Base-by-base conservation (phyloP, 805 yeast species). In the Lachancea quebecensis region DNA sequence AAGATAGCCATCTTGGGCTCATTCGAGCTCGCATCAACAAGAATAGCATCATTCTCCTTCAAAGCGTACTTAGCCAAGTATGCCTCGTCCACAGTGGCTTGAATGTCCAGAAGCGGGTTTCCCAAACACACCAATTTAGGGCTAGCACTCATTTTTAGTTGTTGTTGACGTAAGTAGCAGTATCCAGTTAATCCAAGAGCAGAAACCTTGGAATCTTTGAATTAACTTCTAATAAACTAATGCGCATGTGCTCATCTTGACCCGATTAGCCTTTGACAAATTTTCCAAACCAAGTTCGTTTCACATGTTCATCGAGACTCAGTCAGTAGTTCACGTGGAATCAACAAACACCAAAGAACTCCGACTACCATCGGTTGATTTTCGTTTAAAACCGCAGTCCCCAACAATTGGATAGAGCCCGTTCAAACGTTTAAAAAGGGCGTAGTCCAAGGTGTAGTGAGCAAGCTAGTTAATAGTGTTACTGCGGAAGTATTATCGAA, bases 11-110 rank as follows among this genome's bases (percentile, higher is more conserved):
- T 69, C 71, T 88, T 96, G 66, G 82, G 76, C 53, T 80, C 89
- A 56, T 86, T 95, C 32, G 79, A 78, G 16, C 55, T 42, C 31
- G 62, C 67, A 40, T 65, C 68, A 36, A 69, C 73, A 53, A 93
- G 78, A 58, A 93, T 89, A 55, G 99, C 98, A 68, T 91, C 98
- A 66, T 93, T 84, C 51, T 83, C 88, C 68, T 91, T 89, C 59
- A 93, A 73, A 34, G 66, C 80, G 72, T 93, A 91, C 70, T 89
- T 90, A 45, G 71, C 77, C 55, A 93, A 75, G 72, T 79, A 88
- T 27, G 71, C 81, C 41, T 74, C 61, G 18, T 74, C 78, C 55
- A 82, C 89, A 51, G 80, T 78, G 65, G 82, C 86, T 73, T 88
- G 96, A 57, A 87, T 70, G 65, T 89, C 96, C 59, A 90, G 75